Conservation (phyloP, 1,139 yeast species). For the Sugiyamaella neomexicana region DNA sequence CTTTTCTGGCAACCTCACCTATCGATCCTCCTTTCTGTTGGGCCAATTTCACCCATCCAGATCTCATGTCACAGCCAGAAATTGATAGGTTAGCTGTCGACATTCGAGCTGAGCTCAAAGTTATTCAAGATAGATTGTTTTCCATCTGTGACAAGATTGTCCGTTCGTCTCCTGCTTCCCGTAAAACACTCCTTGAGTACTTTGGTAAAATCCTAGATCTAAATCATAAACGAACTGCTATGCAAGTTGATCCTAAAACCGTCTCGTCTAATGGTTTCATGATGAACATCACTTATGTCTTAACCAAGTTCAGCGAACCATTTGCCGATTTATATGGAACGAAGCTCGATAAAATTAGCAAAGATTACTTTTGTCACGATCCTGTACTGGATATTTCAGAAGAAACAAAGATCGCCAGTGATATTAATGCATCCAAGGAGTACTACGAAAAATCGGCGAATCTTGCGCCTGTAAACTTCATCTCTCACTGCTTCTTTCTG, state of each 20-base stretch:
- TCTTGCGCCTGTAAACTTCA: slow-evolving; percentile 60
- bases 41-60: slow-evolving; percentile 33
- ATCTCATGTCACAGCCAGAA: slow-evolving; percentile 28
- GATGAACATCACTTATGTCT: slow-evolving; percentile 68
- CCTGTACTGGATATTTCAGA: slow-evolving; percentile 63
- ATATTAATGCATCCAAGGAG: slow-evolving; percentile 65
- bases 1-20: slow-evolving; percentile 75
- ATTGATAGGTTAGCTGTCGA: slow-evolving; percentile 30
- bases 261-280: slow-evolving; percentile 80
- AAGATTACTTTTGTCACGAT: slow-evolving; percentile 55
- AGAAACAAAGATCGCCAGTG: slow-evolving; percentile 81
- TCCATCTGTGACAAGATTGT: slow-evolving; percentile 69
- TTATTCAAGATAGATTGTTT: slow-evolving; percentile 49
- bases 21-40: slow-evolving; percentile 37
- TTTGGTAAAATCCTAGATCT: slow-evolving; percentile 70
- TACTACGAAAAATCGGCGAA: slow-evolving; percentile 44
- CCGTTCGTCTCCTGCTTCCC: slow-evolving; percentile 68
- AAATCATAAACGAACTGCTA: slow-evolving; percentile 85
- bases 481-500: slow-evolving; percentile 82
- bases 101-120: slow-evolving; percentile 35
- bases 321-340: slow-evolving; percentile 61
- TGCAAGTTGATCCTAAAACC: slow-evolving; percentile 69
- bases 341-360: slow-evolving; percentile 76
- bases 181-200: slow-evolving; percentile 63
- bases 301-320: slow-evolving; percentile 77